Base-by-base conservation (phyloP, 139 green algal genomes). In the Pleodorina starrii region DNA sequence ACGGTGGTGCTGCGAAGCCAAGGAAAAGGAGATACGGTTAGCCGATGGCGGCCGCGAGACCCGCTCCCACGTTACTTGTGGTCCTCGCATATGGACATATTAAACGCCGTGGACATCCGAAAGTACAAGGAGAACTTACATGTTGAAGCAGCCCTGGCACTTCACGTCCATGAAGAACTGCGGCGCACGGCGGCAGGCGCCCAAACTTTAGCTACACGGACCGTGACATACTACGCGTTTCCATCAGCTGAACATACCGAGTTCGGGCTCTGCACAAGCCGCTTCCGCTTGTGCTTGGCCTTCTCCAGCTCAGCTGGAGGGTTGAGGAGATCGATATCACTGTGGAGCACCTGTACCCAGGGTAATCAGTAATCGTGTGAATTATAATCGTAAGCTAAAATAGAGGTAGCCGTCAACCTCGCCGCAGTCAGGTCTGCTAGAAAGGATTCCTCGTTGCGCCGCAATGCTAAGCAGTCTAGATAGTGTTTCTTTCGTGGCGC, bases 241-340 rank as follows among this genome's bases (percentile, higher is more conserved):
- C 12, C 14, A 4, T 9, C 29, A 69, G 1, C 54, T 38, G 32
- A 1, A 75, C 60, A 48, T 71, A 88, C 66, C 68, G 84, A 89
- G 84, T 89, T 89, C 4, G 84, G 84, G 84, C 84, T 83, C 84
- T 94, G 91, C 57, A 94, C 91, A 90, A 94, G 91, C 12, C 98
- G 95, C 96, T 99, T 99, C 63, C 98, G 93, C 97, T 99, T 99
- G 96, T 99, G 97, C 96, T 98, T 99, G 35, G 81, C 88, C 94
- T 98, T 98, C 91, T 99, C 98, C 77, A 98, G 92, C 88, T 99
- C 98, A 83, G 95, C 94, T 32, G 98, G 97, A 80, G 98, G 98
- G 94, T 99, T 97, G 44, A 99, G 95, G 74, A 99, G 93, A 92
- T 99, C 98, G 87, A 99, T 98, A 91, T 99, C 98, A 44, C 48